Evolutionary conservation across 768 basidiomycete species (phyloP).

Genomic region (Naganishia friedmannii): DNA sequence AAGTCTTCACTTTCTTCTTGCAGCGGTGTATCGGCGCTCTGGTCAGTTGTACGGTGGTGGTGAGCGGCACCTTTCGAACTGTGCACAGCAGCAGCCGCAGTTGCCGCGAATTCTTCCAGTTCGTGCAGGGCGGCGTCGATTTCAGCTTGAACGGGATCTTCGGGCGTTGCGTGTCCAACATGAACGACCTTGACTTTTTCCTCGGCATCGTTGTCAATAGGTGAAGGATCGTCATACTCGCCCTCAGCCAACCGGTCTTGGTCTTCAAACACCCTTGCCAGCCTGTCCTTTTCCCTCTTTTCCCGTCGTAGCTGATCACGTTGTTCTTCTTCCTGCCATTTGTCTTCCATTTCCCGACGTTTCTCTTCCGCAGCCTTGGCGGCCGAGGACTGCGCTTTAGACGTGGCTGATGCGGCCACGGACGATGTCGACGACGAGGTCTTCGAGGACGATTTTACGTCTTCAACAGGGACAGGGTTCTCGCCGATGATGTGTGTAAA

Average conservation of each 20-base stretch:
- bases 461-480: conserved; percentile 56
- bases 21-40: conserved; percentile 27
- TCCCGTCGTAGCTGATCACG: conserved; percentile 41
- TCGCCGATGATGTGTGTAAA: conserved; percentile 58
- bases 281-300: conserved; percentile 32
- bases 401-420: conserved; percentile 19
- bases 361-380: conserved; percentile 29
- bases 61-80: neutral
- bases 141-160: conserved; percentile 16
- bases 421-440: neutral
- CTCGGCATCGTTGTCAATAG: neutral
- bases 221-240: conserved; percentile 12
- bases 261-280: conserved; percentile 17
- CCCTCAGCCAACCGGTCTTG: conserved; percentile 26
- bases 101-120: conserved; percentile 8
- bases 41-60: conserved; percentile 4
- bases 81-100: conserved; percentile 1
- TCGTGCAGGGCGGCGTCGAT: conserved; percentile 1
- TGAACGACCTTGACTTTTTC: conserved; percentile 12
- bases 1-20: conserved; percentile 22
- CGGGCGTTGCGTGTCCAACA: conserved; percentile 5
- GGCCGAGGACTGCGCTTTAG: conserved; percentile 11
- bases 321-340: conserved; percentile 45
- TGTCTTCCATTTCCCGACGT: conserved; percentile 33
- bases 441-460: neutral